Base-by-base conservation (phyloP, 176 grass and related monocot species). In the Oryza australiensis region DNA sequence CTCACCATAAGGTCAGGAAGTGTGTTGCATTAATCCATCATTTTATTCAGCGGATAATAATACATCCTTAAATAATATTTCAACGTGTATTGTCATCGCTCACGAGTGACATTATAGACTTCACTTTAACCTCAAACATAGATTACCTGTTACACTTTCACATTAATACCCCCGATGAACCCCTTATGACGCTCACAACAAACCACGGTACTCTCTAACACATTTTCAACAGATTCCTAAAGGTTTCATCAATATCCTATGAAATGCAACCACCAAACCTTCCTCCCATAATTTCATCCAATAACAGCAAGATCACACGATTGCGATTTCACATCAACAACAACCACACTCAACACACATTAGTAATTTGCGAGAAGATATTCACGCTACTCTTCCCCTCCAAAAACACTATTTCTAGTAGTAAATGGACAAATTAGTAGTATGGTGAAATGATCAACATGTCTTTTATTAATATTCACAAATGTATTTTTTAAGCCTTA, bases 271-370 rank as follows among this genome's bases (percentile, higher is more conserved):
- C 6, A 38, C 22, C 35, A 37, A 66, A 40, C 24, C 3, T 26
- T 5, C 49, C 16, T 9, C 18, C 43, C 2, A 4, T 22, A 55
- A n/a, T 22, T 7, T 55, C 5, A 33, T 43, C 43, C 6, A 33
- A 18, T 4, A 29, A 72, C 49, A 73, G 80, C 55, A 82, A 82
- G 26, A 73, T 73, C 3, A 62, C 34, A 62, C 79, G 53, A 7
- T 28, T 37, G 26, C 27, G 32, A 7, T 45, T 23, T 57, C 26
- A 30, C 69, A 29, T 87, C 38, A 38, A 30, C 5, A 37, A 9
- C 35, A 1, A 37, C 1, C 35, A 37, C 7, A 35, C 34, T 35
- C 5, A 35, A 1, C 34, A 35, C 5, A 6, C 34, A 35, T 35
- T 35, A 35, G 34, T 35, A 35, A 35, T 35, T 7, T 7, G 6